phyloP scores from a whole-genome alignment of 2,329 filamentous ascomycete genomes.

The Myriosclerotinia curreyana region DNA sequence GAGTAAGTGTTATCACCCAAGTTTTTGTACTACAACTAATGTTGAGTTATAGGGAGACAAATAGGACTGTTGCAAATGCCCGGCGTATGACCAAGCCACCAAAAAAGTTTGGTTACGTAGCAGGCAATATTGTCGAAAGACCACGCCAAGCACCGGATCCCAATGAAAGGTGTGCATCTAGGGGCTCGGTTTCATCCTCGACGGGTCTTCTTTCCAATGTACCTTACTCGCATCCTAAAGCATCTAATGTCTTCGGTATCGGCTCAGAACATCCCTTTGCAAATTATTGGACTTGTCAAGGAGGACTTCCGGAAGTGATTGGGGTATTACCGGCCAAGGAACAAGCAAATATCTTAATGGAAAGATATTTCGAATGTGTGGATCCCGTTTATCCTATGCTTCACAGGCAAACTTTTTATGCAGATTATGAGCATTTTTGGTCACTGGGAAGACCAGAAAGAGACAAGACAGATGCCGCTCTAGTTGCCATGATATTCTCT shows the following conservation, averaged over 20 bases:
- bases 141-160: conserved; percentile 31
- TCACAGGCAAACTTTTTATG: conserved; percentile 70
- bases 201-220: conserved; percentile 67
- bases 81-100: conserved; percentile 57
- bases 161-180: conserved; percentile 31
- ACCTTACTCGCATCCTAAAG: conserved; percentile 66
- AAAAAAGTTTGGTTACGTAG: conserved; percentile 47
- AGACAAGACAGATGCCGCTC: conserved; percentile 60
- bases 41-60: conserved; percentile 51
- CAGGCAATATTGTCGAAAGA: conserved; percentile 29
- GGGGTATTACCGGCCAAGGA: conserved; percentile 71
- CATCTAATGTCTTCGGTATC: conserved; percentile 77
- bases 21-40: conserved; percentile 1
- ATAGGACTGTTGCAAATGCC: conserved; percentile 51
- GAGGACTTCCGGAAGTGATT: conserved; percentile 71
- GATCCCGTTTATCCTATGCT: conserved; percentile 82
- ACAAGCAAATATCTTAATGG: conserved; percentile 68
- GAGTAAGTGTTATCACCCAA: conserved; percentile 53
- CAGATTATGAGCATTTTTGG: conserved; percentile 79
- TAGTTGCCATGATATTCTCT: conserved; percentile 71
- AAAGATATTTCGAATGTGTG: conserved; percentile 65
- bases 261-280: conserved; percentile 75
- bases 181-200: conserved; percentile 41
- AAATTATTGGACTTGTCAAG: conserved; percentile 81
- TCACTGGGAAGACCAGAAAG: conserved; percentile 56